These are phyloP conservation scores for Fusarium nematophilum DNA, from an alignment of 2,329 filamentous ascomycete genomes.

Conservation along the genomic window DNA sequence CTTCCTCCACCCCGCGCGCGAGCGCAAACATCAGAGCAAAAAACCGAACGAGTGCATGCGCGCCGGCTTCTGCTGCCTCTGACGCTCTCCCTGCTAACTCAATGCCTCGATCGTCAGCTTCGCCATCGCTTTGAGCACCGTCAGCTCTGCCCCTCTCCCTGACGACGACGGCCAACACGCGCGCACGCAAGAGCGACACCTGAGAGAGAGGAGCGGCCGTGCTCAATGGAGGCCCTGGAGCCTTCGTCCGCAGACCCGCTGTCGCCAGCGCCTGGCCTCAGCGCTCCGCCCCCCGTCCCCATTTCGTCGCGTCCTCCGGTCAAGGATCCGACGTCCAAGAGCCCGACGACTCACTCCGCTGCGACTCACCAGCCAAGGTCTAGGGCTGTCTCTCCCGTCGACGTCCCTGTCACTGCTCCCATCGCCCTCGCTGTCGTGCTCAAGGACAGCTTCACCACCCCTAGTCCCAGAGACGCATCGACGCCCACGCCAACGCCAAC, in stretches of 20 bases:
- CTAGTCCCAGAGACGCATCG: slow-evolving; percentile 15
- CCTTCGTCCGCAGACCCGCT: slow-evolving; percentile 40
- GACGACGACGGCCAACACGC: slow-evolving; percentile 36
- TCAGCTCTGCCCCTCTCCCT: slow-evolving; percentile 41
- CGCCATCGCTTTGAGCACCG: slow-evolving; percentile 42
- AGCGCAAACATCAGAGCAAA: slow-evolving; percentile 16
- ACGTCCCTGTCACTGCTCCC: slow-evolving; percentile 10
- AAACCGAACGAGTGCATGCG: slow-evolving; percentile 24
- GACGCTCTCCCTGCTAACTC: slow-evolving; percentile 37
- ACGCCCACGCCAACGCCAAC: no score
- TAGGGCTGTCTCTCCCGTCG: slow-evolving; percentile 20
- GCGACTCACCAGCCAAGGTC: slow-evolving; percentile 23
- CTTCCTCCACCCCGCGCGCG: slow-evolving; percentile 8
- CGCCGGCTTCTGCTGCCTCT: slow-evolving; percentile 16
- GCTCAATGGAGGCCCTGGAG: slow-evolving; percentile 45
- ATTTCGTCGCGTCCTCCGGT: slow-evolving; percentile 32
- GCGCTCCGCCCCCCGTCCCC: slow-evolving; percentile 39
- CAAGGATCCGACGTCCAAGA: slow-evolving; percentile 43
- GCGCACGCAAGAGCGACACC: slow-evolving; percentile 6
- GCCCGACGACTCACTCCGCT: slow-evolving; percentile 25
- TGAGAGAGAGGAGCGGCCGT: slow-evolving; percentile 28
- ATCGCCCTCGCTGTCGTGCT: slow-evolving; percentile 5
- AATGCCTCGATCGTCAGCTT: slow-evolving; percentile 40
- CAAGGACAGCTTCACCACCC: slow-evolving; percentile 29
- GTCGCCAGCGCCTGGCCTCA: slow-evolving; percentile 45